Percentiles rank a stretch among this genome's conserved stretches.
phyloP scores from a whole-genome alignment of 768 basidiomycete species.

The Kwoniella dejecticola region DNA sequence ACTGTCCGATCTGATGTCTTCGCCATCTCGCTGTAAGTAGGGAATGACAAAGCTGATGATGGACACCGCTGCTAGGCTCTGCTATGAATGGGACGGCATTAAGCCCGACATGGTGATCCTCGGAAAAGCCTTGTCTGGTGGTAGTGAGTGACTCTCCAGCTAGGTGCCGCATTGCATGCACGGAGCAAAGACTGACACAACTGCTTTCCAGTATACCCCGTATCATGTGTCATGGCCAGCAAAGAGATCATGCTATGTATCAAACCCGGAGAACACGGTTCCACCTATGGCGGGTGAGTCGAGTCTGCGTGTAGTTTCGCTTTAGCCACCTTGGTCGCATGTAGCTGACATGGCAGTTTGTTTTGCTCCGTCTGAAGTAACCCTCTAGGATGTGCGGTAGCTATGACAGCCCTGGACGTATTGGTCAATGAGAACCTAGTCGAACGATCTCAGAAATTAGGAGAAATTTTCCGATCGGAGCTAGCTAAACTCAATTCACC shows the following conservation, averaged over 20 bases:
- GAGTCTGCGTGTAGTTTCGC: background rate
- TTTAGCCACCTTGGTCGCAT: background rate
- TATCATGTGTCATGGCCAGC: conserved; percentile 89
- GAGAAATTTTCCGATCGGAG: conserved; percentile 71
- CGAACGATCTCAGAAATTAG: conserved; percentile 75
- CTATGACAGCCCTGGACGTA: conserved; percentile 89
- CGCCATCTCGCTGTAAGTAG: background rate
- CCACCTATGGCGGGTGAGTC: conserved; percentile 87
- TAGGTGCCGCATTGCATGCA: background rate
- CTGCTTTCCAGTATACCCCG: conserved; percentile 74
- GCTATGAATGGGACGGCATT: conserved; percentile 80
- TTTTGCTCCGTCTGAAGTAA: conserved; percentile 62
- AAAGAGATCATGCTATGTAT: conserved; percentile 93
- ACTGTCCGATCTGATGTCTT: background rate
- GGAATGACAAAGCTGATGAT: background rate
- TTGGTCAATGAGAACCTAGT: conserved; percentile 82
- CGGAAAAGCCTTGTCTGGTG: conserved; percentile 95
- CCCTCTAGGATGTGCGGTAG: conserved; percentile 93
- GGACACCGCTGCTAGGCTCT: conserved; percentile 59
- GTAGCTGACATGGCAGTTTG: too few species aligned
- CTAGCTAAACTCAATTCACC: conserved; percentile 60
- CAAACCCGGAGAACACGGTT: conserved; percentile 91
- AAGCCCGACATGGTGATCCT: conserved; percentile 89
- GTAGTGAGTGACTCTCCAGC: conserved; percentile 63
- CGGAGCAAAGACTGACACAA: background rate